phyloP scores from a whole-genome alignment of 192 early-diverging fungal genomes.

The Backusella tarrabulga region DNA sequence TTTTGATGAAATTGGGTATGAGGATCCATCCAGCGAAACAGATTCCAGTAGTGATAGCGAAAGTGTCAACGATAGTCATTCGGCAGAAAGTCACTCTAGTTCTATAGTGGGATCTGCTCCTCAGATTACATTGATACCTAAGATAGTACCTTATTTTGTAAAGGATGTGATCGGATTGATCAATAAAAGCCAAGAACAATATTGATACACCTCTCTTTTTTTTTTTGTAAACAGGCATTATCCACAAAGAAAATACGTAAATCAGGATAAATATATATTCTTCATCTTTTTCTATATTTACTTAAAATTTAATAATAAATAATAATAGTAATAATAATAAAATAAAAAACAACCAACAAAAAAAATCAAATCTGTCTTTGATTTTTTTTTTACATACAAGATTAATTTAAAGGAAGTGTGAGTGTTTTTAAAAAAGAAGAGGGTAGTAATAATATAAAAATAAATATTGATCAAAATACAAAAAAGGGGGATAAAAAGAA shows the following conservation, averaged over 20 bases:
- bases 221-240: too few species aligned
- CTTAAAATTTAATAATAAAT: not conserved
- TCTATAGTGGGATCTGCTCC: not conserved
- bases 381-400: not conserved
- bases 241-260: too few species aligned
- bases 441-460: not conserved
- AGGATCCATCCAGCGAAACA: not conserved
- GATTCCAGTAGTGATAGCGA: not conserved
- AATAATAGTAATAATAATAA: too few species aligned
- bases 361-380: not conserved
- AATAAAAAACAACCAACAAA: not conserved
- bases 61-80: not conserved
- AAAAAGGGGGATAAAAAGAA: not conserved
- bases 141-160: conserved; percentile 10
- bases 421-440: not conserved
- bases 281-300: not conserved
- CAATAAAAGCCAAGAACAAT: not conserved
- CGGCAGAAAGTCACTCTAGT: not conserved
- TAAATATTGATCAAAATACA: conserved; percentile 2
- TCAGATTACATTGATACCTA: not conserved
- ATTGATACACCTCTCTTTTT: not conserved
- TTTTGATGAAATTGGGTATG: not conserved
- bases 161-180: not conserved
- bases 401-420: conserved; percentile 4
- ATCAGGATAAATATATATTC: too few species aligned